These are phyloP conservation scores for Candida parachauliodes DNA, from an alignment of 805 yeast genomes.

Conservation along the genomic window DNA sequence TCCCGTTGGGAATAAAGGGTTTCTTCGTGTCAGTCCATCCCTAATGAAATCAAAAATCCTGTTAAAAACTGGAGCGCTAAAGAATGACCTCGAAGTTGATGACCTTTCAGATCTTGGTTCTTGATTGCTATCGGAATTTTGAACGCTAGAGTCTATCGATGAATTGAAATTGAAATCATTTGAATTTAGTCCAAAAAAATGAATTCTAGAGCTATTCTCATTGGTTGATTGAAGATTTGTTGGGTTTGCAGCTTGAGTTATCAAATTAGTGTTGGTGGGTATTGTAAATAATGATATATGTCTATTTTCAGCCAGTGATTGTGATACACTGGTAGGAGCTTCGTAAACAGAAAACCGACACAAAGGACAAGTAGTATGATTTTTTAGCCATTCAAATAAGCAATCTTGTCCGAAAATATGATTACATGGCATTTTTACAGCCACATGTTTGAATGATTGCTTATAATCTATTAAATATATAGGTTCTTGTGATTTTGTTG, in stretches of 20 bases:
- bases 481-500: conserved; percentile 1
- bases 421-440: conserved; percentile 77
- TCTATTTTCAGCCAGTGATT: conserved; percentile 2
- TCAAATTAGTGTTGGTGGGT: conserved; percentile 10
- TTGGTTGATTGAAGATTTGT: neutral
- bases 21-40: neutral
- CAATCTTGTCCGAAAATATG: conserved; percentile 89
- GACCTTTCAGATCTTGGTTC: neutral
- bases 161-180: neutral
- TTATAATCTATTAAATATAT: conserved; percentile 18
- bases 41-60: conserved; percentile 6
- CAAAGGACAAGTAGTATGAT: conserved; percentile 77
- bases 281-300: conserved; percentile 29
- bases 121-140: no score
- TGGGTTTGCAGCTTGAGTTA: neutral
- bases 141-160: neutral
- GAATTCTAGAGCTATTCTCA: neutral
- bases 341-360: conserved; percentile 58
- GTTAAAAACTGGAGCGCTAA: neutral
- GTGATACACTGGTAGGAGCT: conserved; percentile 10
- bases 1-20: conserved; percentile 41
- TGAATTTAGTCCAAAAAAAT: conserved; percentile 7
- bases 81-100: neutral
- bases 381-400: conserved; percentile 75
- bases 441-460: conserved; percentile 46